These are phyloP conservation scores for Ophiostoma sp. DNA, from an alignment of 2,329 filamentous ascomycete species.

Conservation along the genomic window DNA sequence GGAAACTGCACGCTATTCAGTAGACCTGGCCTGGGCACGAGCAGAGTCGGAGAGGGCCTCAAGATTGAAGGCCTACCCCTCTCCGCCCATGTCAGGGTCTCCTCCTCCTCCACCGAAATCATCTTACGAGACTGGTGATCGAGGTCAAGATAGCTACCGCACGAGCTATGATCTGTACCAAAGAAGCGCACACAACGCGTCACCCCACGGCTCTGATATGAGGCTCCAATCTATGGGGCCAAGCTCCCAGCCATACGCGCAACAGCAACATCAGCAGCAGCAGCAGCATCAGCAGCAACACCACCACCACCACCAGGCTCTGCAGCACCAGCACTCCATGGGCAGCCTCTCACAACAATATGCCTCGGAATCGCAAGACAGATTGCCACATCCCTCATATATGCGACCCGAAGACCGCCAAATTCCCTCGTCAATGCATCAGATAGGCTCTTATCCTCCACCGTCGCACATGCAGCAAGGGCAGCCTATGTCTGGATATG, in stretches of 20 bases:
- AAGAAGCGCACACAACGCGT: constrained; percentile 34
- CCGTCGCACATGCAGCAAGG: constrained; percentile 29
- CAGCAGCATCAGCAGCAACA: constrained; percentile 16
- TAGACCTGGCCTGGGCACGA: constrained; percentile 53
- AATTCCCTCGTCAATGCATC: constrained; percentile 30
- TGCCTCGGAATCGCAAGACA: constrained; percentile 38
- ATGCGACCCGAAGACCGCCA: constrained; percentile 35
- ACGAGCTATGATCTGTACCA: constrained; percentile 49
- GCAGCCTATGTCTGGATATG: constrained; percentile 32
- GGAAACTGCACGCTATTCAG: constrained; percentile 50
- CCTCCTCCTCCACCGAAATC: constrained; percentile 55
- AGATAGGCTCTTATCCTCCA: constrained; percentile 31
- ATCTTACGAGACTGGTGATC: constrained; percentile 53
- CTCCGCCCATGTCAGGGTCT: constrained; percentile 70
- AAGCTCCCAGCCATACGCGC: constrained; percentile 12
- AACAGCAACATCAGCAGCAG: constrained; percentile 17
- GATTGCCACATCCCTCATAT: constrained; percentile 38
- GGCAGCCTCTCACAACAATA: constrained; percentile 34
- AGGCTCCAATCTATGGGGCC: constrained; percentile 29
- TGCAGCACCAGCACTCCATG: not conserved
- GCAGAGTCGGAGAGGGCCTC: constrained; percentile 49
- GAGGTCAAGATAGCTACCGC: constrained; percentile 47
- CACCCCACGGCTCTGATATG: constrained; percentile 35
- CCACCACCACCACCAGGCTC: constrained; percentile 8
- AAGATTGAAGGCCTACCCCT: constrained; percentile 59